Evolutionary conservation across 495 filamentous ascomycete genomes (phyloP), one percentile per base, ranked within the genome.

Genomic region (Glonium stellatum): DNA sequence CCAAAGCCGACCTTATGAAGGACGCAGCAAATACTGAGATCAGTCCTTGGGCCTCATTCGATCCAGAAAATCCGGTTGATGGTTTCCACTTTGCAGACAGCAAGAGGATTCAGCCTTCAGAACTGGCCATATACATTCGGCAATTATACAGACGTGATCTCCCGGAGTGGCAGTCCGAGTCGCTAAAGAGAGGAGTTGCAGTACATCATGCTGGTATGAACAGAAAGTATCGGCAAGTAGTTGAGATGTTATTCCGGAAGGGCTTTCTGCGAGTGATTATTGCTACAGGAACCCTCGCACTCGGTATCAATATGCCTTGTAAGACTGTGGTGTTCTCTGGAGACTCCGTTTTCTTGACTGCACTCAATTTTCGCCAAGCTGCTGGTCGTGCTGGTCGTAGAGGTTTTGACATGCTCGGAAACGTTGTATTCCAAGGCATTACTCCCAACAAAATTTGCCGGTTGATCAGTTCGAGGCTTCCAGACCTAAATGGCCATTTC

Each of bases 261-360:
- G 86, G 88, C 0, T 90, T 76, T 60, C 73, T 90, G 10, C 76
- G 83, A 4, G 83, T 88, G n/a, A 81, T 90, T 10, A 79, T 91
- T 47, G 87, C 88, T 0, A 92, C 87, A 11, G 88, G 88, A 0
- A 90, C 87, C 0, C 76, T 91, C 12, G 82, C 82, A 36, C 73
- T 92, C 22, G 88, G 88, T 70, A 88, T 92, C 72, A 92, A 91
- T 60, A 91, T 90, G 88, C 88, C 88, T 21, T 90, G 87, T 66
- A 87, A 87, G 64, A 92, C 88, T 0, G 86, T 90, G 9, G 81
- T 90, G 5, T 92, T 92, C 68, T 79, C 76, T 5, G 87, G 86
- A 3, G 86, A 91, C 63, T 85, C 82, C 0, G 76, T 88, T 11
- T 88, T 77, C 60, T 70, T 92, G 51, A 89, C 86, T 0, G 82